Base-by-base conservation (phyloP, 116 monocot genomes). In the Cymodocea nodosa region DNA sequence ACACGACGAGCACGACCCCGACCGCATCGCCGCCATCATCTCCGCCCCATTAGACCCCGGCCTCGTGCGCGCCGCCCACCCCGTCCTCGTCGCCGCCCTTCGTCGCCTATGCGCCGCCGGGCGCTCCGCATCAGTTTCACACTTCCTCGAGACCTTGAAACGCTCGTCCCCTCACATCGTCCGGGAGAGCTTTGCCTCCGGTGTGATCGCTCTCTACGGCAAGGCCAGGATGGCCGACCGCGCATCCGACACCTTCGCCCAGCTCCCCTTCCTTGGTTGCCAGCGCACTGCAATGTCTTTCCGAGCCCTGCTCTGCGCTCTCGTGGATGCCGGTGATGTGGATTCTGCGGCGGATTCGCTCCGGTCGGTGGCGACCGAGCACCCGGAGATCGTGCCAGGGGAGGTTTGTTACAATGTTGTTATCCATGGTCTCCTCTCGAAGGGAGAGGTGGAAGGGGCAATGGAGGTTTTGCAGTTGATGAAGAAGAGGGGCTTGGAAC, bases 231-330 rank as follows among this genome's bases (percentile, higher is more conserved):
- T 64, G 64, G 50, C 23, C 13, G 50, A 6, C 13, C 22, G 44
- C n/a, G 64, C 64, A 1, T 25, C 50, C 64, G 50, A 64, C 10
- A 64, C 64, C 4, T 64, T 64, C 40, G 40, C 12, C 50, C 20
- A 64, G 5, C 50, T 64, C 23, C 24, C 64, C 9, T 64, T 50
- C 50, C 19, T 64, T 7, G 64, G 64, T 14, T 64, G 49, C 49
- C 71, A 69, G 0, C 80, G 76, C 51, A 56, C 74, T 48, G 74
- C 74, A 35, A 56, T 74, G 60, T 78, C 82, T 19, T 87, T 92
- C 77, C 87, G 84, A 61, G 82, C 80, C 36, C 74, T 87, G 49
- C 76, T 92, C 64, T 74, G 73, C 35, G 87, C 87, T 58, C 71
- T 72, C 25, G 61, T 73, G 20, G 49, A 65, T 6, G 76, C 65